These are phyloP conservation scores for Citrus sp. DNA, from an alignment of 345 rosid genomes.

Conservation along the genomic window DNA sequence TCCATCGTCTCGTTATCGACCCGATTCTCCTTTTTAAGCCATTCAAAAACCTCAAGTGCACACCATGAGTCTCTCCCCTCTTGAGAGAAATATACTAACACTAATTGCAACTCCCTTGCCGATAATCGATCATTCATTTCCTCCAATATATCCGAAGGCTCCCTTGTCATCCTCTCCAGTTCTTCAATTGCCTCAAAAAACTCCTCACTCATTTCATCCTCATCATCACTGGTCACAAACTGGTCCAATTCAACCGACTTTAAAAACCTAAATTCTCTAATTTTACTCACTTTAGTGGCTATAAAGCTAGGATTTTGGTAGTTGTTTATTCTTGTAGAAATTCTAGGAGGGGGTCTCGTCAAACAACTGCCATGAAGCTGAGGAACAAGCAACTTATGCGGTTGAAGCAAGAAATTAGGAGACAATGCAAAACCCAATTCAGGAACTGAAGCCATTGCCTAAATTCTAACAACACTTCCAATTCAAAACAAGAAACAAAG, in stretches of 20 bases:
- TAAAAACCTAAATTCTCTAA: conserved; percentile 34
- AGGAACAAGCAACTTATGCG: conserved; percentile 17
- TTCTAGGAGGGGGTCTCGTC: conserved; percentile 16
- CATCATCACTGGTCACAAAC: conserved; percentile 60
- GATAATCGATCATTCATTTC: conserved; percentile 89
- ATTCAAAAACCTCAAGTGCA: conserved; percentile 90
- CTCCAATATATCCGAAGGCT: conserved; percentile 80
- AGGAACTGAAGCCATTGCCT: conserved; percentile 45
- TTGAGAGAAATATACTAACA: conserved; percentile 85
- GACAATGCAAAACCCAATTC: conserved; percentile 31
- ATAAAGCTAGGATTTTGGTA: conserved; percentile 30
- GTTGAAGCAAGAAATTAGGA: conserved; percentile 22
- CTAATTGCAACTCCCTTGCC: conserved; percentile 68
- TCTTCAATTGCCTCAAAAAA: conserved; percentile 91
- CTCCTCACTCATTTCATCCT: conserved; percentile 72
- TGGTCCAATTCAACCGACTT: conserved; percentile 67
- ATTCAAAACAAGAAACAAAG: not conserved
- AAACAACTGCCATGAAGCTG: not conserved
- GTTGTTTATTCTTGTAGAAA: conserved; percentile 27
- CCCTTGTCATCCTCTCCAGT: conserved; percentile 79
- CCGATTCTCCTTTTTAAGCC: conserved; percentile 74
- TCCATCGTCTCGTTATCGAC: conserved; percentile 92
- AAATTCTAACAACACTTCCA: not conserved
- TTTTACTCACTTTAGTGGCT: conserved; percentile 18
- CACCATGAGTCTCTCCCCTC: conserved; percentile 99